Base-by-base conservation (phyloP, 768 basidiomycete species). In the Phylloporus scabripes region DNA sequence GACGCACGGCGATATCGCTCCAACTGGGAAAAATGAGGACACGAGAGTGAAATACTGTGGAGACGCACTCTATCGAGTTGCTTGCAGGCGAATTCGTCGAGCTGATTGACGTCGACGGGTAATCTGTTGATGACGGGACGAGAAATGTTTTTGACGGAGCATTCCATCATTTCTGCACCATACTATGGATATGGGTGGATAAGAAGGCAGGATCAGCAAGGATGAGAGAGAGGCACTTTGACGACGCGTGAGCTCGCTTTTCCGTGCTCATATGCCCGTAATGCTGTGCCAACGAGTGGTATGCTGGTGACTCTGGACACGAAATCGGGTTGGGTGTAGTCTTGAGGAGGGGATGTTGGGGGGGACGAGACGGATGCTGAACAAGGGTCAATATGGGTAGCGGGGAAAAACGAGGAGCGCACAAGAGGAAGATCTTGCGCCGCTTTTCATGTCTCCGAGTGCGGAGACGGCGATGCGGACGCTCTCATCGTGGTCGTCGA, bases 21-120 rank as follows among this genome's bases (percentile, higher is more conserved):
- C 39, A 80, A 59, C 79, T 80, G 48, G 40, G 41, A 7, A 34
- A 39, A 42, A 36, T 29, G 17, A 48, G 8, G 21, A 20, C n/a
- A 42, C 31, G 26, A 12, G 7, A 8, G 15, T 1, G 34, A 3
- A 6, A 9, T 10, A 34, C 5, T 7, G 14, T n/a, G 31, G 28
- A 24, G 42, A 45, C 84, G 60, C 54, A 92, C 87, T 64, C 81
- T 76, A 68, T 93, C 90, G 34, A 94, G 75, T 63, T 93, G 90
- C 50, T 89, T 76, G 62, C 87, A 90, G 2, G 92, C 91, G 66
- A 92, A 92, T 51, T 90, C 89, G 53, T 93, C 92, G 12, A 93
- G 69, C 58, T 83, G 81, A 52, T 76, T 79, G 23, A 87, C 82
- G 50, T 75, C 77, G 42, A 87, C 84, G 9, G 88, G 87, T 0